Conservation (phyloP, 139 green algal species). For the Coccomyxa sp. region DNA sequence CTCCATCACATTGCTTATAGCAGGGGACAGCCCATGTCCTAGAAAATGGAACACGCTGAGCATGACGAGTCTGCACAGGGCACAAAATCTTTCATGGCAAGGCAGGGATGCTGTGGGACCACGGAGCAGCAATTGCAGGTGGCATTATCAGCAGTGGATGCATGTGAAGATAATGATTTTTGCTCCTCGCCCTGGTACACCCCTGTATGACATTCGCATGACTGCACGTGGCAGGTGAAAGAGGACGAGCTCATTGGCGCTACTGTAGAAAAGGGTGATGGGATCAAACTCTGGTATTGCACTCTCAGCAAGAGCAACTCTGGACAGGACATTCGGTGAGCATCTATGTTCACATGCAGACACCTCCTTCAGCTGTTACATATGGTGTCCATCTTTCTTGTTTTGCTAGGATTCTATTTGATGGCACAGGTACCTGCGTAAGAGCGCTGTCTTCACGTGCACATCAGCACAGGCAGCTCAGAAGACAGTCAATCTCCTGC, state of each 20-base stretch:
- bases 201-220: too few relatives aligned
- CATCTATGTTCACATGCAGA: background rate
- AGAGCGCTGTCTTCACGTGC: background rate
- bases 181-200: too few relatives aligned
- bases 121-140: too few relatives aligned
- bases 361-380: background rate
- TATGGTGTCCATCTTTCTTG: background rate
- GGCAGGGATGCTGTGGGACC: too few relatives aligned
- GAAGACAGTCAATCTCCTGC: constrained; percentile 1
- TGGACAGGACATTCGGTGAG: background rate
- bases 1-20: too few relatives aligned
- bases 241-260: background rate
- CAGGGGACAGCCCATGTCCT: too few relatives aligned
- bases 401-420: background rate
- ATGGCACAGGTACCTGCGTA: background rate
- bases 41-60: too few relatives aligned
- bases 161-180: too few relatives aligned
- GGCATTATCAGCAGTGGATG: too few relatives aligned
- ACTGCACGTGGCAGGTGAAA: background rate
- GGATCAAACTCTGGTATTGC: background rate
- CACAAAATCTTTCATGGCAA: too few relatives aligned
- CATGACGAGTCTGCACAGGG: too few relatives aligned
- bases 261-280: background rate
- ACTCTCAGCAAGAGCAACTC: background rate
- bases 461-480: constrained; percentile 9